Conservation (phyloP, 2,329 filamentous ascomycete species). For the Fusarium goolgardi region DNA sequence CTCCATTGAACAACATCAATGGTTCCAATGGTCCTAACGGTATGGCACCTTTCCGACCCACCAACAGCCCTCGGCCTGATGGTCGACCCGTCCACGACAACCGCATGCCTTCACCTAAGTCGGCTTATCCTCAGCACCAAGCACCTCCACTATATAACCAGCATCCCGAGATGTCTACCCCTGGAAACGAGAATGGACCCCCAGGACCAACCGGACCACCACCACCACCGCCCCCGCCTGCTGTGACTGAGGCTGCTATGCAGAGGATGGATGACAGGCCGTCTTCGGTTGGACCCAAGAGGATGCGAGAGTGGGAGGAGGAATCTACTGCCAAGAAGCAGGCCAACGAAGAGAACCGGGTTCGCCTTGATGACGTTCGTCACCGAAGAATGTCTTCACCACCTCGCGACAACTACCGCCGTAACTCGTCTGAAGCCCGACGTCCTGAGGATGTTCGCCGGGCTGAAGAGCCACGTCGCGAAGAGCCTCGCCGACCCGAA, state of each 20-base stretch:
- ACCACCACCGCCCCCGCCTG: conserved; percentile 65
- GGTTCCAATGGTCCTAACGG: conserved; percentile 57
- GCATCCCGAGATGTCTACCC: conserved; percentile 70
- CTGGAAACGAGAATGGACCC: conserved; percentile 67
- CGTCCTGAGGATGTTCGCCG: conserved; percentile 73
- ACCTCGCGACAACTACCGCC: conserved; percentile 74
- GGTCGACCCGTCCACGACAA: conserved; percentile 85
- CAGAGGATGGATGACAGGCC: conserved; percentile 76
- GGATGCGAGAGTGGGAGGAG: conserved; percentile 92
- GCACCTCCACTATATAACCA: conserved; percentile 70
- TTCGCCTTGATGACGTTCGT: conserved; percentile 85
- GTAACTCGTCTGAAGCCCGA: conserved; percentile 79
- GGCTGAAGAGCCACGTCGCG: conserved; percentile 71
- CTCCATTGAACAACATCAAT: conserved; percentile 54
- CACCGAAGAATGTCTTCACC: conserved; percentile 84
- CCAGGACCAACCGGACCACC: conserved; percentile 45
- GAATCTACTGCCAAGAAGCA: conserved; percentile 84
- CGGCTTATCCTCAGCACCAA: conserved; percentile 83
- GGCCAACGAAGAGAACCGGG: conserved; percentile 87
- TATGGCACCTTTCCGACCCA: conserved; percentile 76
- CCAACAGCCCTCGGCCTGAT: conserved; percentile 84
- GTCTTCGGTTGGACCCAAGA: conserved; percentile 82
- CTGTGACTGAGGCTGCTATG: conserved; percentile 73
- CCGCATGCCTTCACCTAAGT: conserved; percentile 90
- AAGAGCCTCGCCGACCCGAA: conserved; percentile 66